A percentile compares a stretch with the other conserved stretches of the same genome.
Conservation (phyloP, 805 yeast genomes). For the Myxozyma geophila region DNA sequence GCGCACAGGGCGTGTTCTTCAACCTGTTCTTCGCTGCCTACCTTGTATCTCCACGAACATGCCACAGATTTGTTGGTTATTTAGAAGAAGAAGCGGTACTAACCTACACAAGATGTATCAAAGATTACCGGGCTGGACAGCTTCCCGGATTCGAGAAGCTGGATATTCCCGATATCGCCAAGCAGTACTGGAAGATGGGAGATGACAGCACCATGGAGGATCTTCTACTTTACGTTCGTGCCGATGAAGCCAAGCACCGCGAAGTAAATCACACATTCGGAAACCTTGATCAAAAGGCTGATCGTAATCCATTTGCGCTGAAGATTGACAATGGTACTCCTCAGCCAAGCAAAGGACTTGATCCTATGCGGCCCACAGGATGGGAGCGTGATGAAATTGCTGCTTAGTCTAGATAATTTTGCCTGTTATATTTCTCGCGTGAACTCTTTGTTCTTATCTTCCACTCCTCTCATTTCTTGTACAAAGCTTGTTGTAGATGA, state of each 20-base stretch:
- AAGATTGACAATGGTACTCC: conserved; percentile 45
- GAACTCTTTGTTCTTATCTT: not conserved
- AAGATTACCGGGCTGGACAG: conserved; percentile 56
- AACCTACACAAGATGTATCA: conserved; percentile 66
- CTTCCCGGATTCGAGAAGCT: conserved; percentile 53
- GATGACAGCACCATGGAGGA: conserved; percentile 61
- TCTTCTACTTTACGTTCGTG: conserved; percentile 64
- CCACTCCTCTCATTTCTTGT: not conserved
- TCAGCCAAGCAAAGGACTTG: conserved; percentile 46
- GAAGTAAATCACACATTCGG: conserved; percentile 81
- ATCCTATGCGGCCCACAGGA: conserved; percentile 41
- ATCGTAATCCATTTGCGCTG: conserved; percentile 71
- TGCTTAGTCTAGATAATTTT: conserved; percentile 24
- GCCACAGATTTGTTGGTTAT: conserved; percentile 79
- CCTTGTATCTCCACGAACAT: conserved; percentile 61
- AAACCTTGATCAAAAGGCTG: conserved; percentile 56
- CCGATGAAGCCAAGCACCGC: conserved; percentile 79
- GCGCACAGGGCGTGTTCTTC: conserved; percentile 74
- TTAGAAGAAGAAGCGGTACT: conserved; percentile 76
- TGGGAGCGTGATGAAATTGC: conserved; percentile 47
- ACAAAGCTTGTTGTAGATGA: not conserved
- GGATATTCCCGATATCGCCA: conserved; percentile 62
- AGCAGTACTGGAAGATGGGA: conserved; percentile 64
- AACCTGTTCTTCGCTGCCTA: conserved; percentile 66
- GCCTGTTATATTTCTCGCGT: not conserved